A percentile compares a stretch with the other conserved stretches of the same genome.
Evolutionary conservation across 371 early-diverging fungal genomes (phyloP).

Genomic region (Mortierella sp.): DNA sequence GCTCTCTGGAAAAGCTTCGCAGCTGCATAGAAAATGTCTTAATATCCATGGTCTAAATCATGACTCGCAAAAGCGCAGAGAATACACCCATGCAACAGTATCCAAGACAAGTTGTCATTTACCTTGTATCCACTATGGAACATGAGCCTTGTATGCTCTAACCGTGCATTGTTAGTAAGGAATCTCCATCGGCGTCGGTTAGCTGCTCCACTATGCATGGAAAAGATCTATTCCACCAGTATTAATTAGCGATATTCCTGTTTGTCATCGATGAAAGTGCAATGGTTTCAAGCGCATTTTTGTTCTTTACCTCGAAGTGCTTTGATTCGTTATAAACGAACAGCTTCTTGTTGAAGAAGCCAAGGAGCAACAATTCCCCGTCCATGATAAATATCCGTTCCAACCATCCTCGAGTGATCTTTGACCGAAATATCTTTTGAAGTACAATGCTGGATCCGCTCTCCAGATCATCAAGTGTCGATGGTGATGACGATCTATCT

Average conservation of each 20-base stretch:
- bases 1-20: slow-evolving; percentile 62
- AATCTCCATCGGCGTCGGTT: slow-evolving; percentile 71
- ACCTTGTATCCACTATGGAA: slow-evolving; percentile 66
- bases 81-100: too few relatives aligned
- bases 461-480: slow-evolving; percentile 12
- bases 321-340: slow-evolving; percentile 80
- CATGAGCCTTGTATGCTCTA: slow-evolving; percentile 62
- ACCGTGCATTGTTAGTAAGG: slow-evolving; percentile 58
- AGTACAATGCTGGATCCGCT: slow-evolving; percentile 24
- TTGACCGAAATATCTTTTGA: slow-evolving; percentile 69
- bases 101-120: too few relatives aligned
- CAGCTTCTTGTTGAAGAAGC: slow-evolving; percentile 78
- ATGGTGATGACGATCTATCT: not conserved
- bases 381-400: slow-evolving; percentile 69
- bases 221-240: slow-evolving; percentile 52
- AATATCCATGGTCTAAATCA: not conserved
- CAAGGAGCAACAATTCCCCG: slow-evolving; percentile 68
- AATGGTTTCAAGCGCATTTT: too few relatives aligned
- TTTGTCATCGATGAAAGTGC: not conserved
- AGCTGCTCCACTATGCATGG: slow-evolving; percentile 70
- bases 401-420: slow-evolving; percentile 80
- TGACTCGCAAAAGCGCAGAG: not conserved
- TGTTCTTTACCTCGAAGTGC: slow-evolving; percentile 69
- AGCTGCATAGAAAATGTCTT: slow-evolving; percentile 33
- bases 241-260: not conserved